phyloP scores from a whole-genome alignment of 192 early-diverging fungal species.

The Coemansia guatemalensis region DNA sequence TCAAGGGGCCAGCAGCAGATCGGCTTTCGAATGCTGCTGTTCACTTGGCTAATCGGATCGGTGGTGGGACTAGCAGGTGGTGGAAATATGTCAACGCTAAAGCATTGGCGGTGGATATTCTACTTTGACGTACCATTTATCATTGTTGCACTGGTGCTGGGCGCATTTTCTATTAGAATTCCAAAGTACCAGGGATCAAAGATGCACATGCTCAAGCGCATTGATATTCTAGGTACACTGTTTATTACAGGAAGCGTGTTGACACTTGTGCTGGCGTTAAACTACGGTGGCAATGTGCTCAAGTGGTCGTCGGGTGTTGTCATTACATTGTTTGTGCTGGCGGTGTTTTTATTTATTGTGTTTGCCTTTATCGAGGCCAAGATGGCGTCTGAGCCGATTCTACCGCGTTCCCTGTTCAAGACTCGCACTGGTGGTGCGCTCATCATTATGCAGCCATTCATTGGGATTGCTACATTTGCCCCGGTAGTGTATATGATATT shows the following conservation, averaged over 20 bases:
- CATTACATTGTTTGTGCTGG: conserved; percentile 55
- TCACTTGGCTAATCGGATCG: conserved; percentile 44
- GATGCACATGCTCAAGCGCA: conserved; percentile 30
- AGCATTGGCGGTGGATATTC: conserved; percentile 57
- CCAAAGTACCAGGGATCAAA: conserved; percentile 14
- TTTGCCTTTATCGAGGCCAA: conserved; percentile 66
- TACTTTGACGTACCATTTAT: conserved; percentile 42
- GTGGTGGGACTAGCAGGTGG: conserved; percentile 61
- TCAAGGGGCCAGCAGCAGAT: conserved; percentile 25
- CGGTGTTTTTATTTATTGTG: conserved; percentile 49
- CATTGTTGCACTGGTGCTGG: conserved; percentile 36
- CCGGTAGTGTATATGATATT: conserved; percentile 60
- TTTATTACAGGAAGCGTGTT: conserved; percentile 46
- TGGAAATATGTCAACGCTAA: conserved; percentile 33
- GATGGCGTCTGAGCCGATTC: conserved; percentile 56
- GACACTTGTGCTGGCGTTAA: conserved; percentile 56
- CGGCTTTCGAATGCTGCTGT: conserved; percentile 29
- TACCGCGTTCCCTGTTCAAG: conserved; percentile 54
- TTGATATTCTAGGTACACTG: conserved; percentile 57
- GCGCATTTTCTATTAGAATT: conserved; percentile 33
- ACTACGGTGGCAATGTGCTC: conserved; percentile 59
- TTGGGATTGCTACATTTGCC: conserved; percentile 28
- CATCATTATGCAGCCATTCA: conserved; percentile 22
- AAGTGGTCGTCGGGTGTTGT: conserved; percentile 65
- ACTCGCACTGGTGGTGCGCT: conserved; percentile 36